Base-by-base conservation (phyloP, 164 flowering plant species). In the Echeveria elegans region DNA sequence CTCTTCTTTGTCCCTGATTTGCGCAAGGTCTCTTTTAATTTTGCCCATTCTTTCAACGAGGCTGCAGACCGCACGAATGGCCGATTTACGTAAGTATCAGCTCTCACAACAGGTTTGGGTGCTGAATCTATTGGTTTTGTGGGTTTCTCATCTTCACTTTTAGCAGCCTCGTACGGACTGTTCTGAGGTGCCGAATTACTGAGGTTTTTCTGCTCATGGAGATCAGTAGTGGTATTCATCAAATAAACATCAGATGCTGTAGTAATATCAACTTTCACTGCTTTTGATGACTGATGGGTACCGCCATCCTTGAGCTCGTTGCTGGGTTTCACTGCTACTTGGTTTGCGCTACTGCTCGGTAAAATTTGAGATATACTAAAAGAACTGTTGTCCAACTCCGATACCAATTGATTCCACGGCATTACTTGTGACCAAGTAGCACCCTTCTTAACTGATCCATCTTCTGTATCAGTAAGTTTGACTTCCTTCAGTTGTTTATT, bases 31-130 rank as follows among this genome's bases (percentile, higher is more conserved):
- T 87, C 81, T 73, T 80, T 88, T 6, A 81, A 64, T 41, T 77
- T 84, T 12, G 64, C 72, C 94, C 96, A 89, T 64, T 88, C 88
- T 73, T 74, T 86, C 77, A 86, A 45, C 8, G 95, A 92, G 69
- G 79, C 77, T 29, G 77, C 82, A 75, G 73, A 81, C 65, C 88
- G 86, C 88, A 84, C 82, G 73, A 92, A 92, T 2, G 80, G 64
- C 77, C 90, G 85, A 61, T 73, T 70, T 68, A 82, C 86, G 26
- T 77, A 80, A n/a, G 75, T 62, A 12, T n/a, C 63, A 38, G 66
- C 53, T n/a, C 64, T 70, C 29, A 6, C 69, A 6, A 16, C 29
- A 1, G 72, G 65, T 41, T 61, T 75, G 66, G 47, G 30, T 8
- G 37, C 52, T 28, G 47, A 48, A 1, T 29, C 59, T 32, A 32